Base-by-base conservation (phyloP, 2,329 filamentous ascomycete genomes). In the Trichophyton benhamiae region DNA sequence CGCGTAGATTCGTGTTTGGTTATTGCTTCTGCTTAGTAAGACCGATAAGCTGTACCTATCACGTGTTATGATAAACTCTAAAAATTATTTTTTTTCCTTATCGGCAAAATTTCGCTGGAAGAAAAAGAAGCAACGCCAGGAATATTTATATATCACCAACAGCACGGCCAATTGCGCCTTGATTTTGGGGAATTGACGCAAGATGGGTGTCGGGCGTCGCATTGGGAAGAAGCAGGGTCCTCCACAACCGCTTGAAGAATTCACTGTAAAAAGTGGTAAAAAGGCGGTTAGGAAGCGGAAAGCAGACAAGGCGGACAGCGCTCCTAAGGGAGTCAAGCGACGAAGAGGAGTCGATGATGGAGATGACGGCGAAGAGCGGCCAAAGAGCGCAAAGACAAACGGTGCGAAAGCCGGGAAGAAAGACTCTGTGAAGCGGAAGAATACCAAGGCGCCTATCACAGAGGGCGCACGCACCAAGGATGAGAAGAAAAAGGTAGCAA, bases 211-310 rank as follows among this genome's bases (percentile, higher is more conserved):
- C 65, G 89, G 91, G 74, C 88, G 91, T 73, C 89, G 91, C 70
- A 95, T 96, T 87, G 52, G 52, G n/a, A 89, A 91, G 75, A 96
- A 96, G 78, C 94, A 97, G 82, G 92, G 91, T 61, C 81, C 87
- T 66, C 94, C 94, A 60, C 83, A 87, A 70, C 82, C 87, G 66
- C 82, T 96, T 66, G 89, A 94, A 66, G 89, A 96, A 67, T 78
- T 75, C 20, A 78, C 76, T 72, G 83, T 85, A 66, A 84, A 74
- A 44, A 68, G 72, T 33, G 73, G 66, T 70, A 90, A 86, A 71
- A 96, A 97, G 83, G 68, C 72, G 27, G 73, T 66, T 70, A 90
- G 86, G 71, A 96, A 97, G 83, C 84, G 91, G 73, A 97, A 97
- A 80, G 84, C 84, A 63, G 84, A 83, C 64, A 80, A 88, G 68